These are phyloP conservation scores for Colletotrichum tanaceti DNA, from an alignment of 2,329 filamentous ascomycete species.

Conservation along the genomic window DNA sequence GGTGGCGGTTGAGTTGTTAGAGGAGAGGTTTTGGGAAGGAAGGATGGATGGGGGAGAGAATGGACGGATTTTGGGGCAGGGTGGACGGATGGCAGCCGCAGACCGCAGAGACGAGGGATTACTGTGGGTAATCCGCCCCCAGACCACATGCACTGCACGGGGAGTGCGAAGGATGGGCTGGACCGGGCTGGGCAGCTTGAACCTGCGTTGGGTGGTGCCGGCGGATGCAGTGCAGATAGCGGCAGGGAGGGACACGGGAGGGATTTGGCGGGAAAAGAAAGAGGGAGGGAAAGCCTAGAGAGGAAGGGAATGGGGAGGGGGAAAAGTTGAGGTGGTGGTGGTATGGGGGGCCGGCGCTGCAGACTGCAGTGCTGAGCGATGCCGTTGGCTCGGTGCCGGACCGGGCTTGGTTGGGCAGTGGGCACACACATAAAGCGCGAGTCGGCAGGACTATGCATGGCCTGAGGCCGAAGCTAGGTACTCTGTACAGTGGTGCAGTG, in stretches of 20 bases:
- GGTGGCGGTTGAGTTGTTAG: constrained; percentile 24
- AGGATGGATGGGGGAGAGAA: constrained; percentile 40
- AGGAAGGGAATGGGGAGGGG: neutral
- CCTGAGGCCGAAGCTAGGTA: constrained; percentile 23
- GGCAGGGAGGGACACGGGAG: constrained; percentile 1
- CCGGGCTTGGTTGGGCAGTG: constrained; percentile 18
- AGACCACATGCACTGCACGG: constrained; percentile 38
- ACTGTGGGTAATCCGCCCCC: constrained; percentile 37
- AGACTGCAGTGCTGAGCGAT: neutral
- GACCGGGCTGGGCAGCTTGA: constrained; percentile 35
- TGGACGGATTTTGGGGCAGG: constrained; percentile 40
- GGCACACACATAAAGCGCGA: constrained; percentile 6
- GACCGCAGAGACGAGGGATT: constrained; percentile 31
- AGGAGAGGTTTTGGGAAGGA: constrained; percentile 35
- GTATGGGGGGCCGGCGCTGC: neutral
- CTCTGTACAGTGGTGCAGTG: constrained; percentile 1
- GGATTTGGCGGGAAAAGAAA: constrained; percentile 2
- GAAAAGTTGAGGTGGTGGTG: constrained; percentile 6
- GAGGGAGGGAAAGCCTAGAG: neutral
- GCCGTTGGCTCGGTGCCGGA: constrained; percentile 36
- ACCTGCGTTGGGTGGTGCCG: constrained; percentile 24
- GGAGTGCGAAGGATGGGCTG: constrained; percentile 35
- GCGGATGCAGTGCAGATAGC: constrained; percentile 35
- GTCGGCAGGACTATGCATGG: constrained; percentile 5
- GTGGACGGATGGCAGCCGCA: constrained; percentile 38